Conservation (phyloP, 805 yeast species). For the Aciculoconidium aculeatum region DNA sequence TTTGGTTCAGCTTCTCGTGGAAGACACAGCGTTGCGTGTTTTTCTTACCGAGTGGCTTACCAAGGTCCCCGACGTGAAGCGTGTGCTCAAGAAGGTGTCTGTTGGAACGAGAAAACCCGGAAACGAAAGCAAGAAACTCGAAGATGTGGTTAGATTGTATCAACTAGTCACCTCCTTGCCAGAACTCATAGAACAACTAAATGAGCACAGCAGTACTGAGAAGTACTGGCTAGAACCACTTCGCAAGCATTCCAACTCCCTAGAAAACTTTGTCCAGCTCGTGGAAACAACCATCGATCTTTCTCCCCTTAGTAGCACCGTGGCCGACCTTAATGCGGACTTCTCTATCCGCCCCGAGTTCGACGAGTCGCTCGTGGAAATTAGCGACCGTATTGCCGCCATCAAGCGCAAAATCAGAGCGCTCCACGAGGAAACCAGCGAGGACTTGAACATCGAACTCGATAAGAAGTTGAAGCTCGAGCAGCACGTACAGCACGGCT, state of each 20-base stretch:
- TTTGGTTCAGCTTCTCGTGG: conserved; percentile 69
- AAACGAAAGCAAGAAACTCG: conserved; percentile 55
- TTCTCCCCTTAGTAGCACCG: conserved; percentile 62
- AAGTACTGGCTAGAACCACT: conserved; percentile 57
- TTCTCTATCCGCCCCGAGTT: conserved; percentile 85
- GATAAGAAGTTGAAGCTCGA: conserved; percentile 89
- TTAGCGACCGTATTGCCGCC: conserved; percentile 52
- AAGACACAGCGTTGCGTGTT: conserved; percentile 62
- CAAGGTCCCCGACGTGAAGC: conserved; percentile 76
- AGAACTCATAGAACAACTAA: conserved; percentile 51
- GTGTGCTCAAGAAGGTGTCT: conserved; percentile 62
- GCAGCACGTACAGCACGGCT: conserved; percentile 81
- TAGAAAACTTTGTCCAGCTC: conserved; percentile 70
- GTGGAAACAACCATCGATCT: conserved; percentile 91
- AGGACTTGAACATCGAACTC: conserved; percentile 71
- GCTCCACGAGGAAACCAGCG: conserved; percentile 61
- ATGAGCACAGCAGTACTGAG: conserved; percentile 26
- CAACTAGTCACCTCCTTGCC: conserved; percentile 74
- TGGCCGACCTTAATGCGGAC: conserved; percentile 48
- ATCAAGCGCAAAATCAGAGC: conserved; percentile 50
- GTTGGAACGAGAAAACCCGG: conserved; percentile 25
- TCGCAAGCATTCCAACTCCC: conserved; percentile 39
- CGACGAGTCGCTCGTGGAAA: conserved; percentile 64
- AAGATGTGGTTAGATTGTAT: conserved; percentile 85
- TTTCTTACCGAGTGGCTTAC: conserved; percentile 60